phyloP scores from a whole-genome alignment of 495 filamentous ascomycete genomes.

The Penicillium riverlandense region DNA sequence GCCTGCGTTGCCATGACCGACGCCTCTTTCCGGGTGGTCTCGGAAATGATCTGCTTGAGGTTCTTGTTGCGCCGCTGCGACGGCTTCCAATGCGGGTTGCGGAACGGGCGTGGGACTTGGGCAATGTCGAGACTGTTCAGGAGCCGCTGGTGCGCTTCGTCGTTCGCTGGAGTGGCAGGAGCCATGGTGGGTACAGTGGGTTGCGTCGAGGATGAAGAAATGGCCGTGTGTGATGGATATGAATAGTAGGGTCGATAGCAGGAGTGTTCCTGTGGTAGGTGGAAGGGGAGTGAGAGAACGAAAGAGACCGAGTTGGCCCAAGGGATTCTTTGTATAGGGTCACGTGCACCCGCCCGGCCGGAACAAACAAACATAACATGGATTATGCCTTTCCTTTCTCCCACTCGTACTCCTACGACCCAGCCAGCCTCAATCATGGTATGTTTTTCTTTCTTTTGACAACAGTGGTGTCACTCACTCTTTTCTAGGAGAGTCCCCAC shows the following conservation, averaged over 20 bases:
- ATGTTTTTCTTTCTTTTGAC: no score
- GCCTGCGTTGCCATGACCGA: constrained; percentile 71
- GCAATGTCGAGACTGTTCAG: constrained; percentile 87
- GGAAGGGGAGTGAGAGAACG: not conserved
- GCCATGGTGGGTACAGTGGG: constrained; percentile 26
- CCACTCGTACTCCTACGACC: no score
- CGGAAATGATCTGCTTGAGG: constrained; percentile 92
- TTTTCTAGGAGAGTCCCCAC: constrained; percentile 80
- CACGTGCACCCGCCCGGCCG: constrained; percentile 13
- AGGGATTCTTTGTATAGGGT: constrained; percentile 11
- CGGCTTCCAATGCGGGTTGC: constrained; percentile 81
- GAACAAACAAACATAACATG: constrained; percentile 5
- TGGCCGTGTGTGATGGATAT: no score
- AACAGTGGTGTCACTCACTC: no score
- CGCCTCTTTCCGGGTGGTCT: constrained; percentile 76
- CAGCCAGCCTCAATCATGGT: constrained; percentile 8
- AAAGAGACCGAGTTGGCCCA: not conserved
- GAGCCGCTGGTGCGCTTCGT: constrained; percentile 49
- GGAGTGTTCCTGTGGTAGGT: not conserved
- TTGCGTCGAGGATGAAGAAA: no score
- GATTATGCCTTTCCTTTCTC: no score
- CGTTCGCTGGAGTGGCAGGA: constrained; percentile 35
- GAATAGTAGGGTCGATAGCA: no score
- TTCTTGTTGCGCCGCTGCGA: constrained; percentile 96
- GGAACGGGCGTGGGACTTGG: constrained; percentile 73